Evolutionary conservation across 129 eudicot genomes (phyloP).

Genomic region (Sambucus nigra): DNA sequence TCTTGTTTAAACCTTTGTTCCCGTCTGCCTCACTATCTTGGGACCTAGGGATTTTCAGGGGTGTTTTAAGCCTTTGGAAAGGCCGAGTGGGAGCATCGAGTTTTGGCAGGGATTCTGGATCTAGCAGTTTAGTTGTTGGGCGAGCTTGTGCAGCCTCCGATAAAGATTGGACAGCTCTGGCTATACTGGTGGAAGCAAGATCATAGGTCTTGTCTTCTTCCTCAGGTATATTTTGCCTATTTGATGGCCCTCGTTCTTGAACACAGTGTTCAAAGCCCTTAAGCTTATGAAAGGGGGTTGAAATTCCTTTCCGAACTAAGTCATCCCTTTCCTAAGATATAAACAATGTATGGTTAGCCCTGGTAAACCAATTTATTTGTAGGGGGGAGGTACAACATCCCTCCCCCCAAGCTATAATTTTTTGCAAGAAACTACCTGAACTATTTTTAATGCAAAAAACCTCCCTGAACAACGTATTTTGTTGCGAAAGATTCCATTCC

Average conservation of each 20-base stretch:
- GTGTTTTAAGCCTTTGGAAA: slow-evolving; percentile 62
- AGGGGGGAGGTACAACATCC: no score
- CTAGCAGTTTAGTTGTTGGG: slow-evolving; percentile 75
- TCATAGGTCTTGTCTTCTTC: slow-evolving; percentile 19
- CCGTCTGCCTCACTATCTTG: slow-evolving; percentile 31
- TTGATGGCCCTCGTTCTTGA: slow-evolving; percentile 52
- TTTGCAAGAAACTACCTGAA: no score
- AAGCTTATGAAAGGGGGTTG: slow-evolving; percentile 91
- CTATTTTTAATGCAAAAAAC: no score
- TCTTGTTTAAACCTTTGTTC: slow-evolving; percentile 30
- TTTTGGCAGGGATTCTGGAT: slow-evolving; percentile 56
- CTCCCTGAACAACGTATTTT: no score
- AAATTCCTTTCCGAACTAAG: slow-evolving; percentile 72
- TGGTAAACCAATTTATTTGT: background rate
- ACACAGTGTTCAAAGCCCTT: slow-evolving; percentile 91
- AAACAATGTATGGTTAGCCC: slow-evolving; percentile 8
- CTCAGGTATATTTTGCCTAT: slow-evolving; percentile 11
- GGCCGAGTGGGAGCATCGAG: slow-evolving; percentile 72
- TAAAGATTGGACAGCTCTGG: slow-evolving; percentile 58
- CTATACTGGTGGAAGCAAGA: slow-evolving; percentile 73
- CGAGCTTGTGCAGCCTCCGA: slow-evolving; percentile 85
- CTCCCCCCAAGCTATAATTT: no score
- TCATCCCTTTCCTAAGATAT: slow-evolving; percentile 85
- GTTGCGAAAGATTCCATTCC: no score
- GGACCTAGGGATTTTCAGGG: slow-evolving; percentile 44